phyloP scores from a whole-genome alignment of 2,329 filamentous ascomycete species.

The Cylindrodendrum hubeiense region DNA sequence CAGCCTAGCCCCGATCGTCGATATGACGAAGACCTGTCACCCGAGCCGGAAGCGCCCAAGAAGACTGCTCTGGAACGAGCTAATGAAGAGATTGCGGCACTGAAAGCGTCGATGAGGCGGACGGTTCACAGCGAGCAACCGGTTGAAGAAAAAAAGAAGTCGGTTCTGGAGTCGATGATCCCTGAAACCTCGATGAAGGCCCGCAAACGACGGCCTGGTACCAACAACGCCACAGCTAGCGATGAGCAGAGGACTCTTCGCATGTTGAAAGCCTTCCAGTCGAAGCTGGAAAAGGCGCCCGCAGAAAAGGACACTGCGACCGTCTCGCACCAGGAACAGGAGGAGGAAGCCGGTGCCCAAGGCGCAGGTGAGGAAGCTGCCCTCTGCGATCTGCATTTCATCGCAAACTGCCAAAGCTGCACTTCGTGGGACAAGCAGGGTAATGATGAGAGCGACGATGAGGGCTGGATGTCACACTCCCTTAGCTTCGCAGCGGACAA shows the following conservation, averaged over 20 bases:
- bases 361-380: slow-evolving; percentile 73
- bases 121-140: slow-evolving; percentile 62
- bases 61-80: slow-evolving; percentile 74
- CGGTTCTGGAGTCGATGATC: slow-evolving; percentile 79
- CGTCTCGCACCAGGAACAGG: slow-evolving; percentile 36
- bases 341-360: slow-evolving; percentile 39
- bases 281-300: slow-evolving; percentile 73
- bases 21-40: slow-evolving; percentile 33
- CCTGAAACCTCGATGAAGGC: slow-evolving; percentile 78
- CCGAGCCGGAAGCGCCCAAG: slow-evolving; percentile 46
- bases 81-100: slow-evolving; percentile 83
- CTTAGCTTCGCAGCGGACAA: slow-evolving; percentile 91
- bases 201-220: slow-evolving; percentile 75
- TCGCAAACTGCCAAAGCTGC: slow-evolving; percentile 94
- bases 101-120: slow-evolving; percentile 86
- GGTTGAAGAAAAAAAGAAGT: slow-evolving; percentile 71
- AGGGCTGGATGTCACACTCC: slow-evolving; percentile 87
- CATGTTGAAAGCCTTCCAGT: slow-evolving; percentile 83
- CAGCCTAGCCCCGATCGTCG: slow-evolving; percentile 30
- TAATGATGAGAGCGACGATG: slow-evolving; percentile 69
- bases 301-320: slow-evolving; percentile 51
- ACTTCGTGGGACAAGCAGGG: slow-evolving; percentile 81
- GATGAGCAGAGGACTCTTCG: slow-evolving; percentile 76
- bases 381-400: slow-evolving; percentile 95
- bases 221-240: slow-evolving; percentile 60